Conservation (phyloP, 257 asterid species). For the Parsonsia alboflavescens region DNA sequence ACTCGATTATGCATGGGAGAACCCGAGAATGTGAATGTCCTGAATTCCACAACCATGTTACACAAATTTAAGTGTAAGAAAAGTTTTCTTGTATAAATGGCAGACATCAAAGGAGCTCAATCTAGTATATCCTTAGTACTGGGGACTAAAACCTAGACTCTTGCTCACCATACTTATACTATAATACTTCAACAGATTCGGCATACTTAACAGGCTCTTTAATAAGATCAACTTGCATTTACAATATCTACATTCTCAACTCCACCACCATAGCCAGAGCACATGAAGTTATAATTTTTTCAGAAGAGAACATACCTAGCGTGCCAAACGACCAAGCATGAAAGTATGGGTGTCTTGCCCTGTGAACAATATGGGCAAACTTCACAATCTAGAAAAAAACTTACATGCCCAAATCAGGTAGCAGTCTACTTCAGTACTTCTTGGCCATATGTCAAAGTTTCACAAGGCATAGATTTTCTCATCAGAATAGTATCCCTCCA, state of each 20-base stretch:
- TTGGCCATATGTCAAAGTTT: constrained; percentile 7
- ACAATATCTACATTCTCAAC: constrained; percentile 6
- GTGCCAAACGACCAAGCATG: not conserved
- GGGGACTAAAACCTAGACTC: not conserved
- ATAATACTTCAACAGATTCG: not conserved
- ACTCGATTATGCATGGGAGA: too few species aligned
- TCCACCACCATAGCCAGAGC: not conserved
- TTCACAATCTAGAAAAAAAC: not conserved
- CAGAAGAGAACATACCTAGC: not conserved
- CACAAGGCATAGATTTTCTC: constrained; percentile 86
- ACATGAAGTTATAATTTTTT: not conserved
- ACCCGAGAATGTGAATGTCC: too few species aligned
- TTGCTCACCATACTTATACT: too few species aligned
- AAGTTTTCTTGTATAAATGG: not conserved
- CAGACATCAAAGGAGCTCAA: not conserved
- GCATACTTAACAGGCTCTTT: not conserved
- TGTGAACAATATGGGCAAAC: not conserved
- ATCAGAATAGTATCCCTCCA: constrained; percentile 80
- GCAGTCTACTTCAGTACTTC: not conserved
- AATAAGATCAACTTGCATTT: not conserved
- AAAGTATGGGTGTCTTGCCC: not conserved
- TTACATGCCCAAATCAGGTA: not conserved
- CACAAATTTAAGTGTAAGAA: not conserved
- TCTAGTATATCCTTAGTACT: not conserved
- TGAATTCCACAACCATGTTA: not conserved